Evolutionary conservation across 192 early-diverging fungal species (phyloP), one percentile per base, ranked within the genome.

Genomic region (Backusella psychrophila): DNA sequence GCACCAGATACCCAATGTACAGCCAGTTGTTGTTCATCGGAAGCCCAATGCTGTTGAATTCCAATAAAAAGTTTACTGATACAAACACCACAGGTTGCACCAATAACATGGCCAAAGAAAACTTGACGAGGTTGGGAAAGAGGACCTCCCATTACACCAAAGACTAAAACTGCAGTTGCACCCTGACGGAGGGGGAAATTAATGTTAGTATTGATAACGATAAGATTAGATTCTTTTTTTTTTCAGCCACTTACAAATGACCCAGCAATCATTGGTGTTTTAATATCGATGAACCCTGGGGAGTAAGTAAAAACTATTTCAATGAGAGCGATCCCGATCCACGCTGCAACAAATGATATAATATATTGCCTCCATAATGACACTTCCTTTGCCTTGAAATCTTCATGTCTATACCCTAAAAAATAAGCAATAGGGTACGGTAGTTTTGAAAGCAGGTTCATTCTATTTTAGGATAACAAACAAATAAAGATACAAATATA

Each of bases 91-190:
- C 82, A 80, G 7, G 87, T 4, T 7, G 88, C 81, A 0, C 81
- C 75, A 63, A 85, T 79, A 33, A 87, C 19, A 35, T 89, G 88
- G 0, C 88, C 88, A 53, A 66, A 77, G 41, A 78, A 68, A 7
- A 67, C 72, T 67, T 90, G 89, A 1, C 86, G 80, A 38, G 90
- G 90, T 38, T 92, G 90, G 9, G 87, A 81, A 65, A 92, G 71
- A 0, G 90, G 90, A 7, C 89, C 78, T 3, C 90, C 90, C 31
- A 90, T 85, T 6, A 87, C 82, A 67, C 88, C 88, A 78, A 86
- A 92, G 1, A 90, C 56, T n/a, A 92, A 73, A 1, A 92, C 88
- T 3, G 89, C 87, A 14, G 86, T 80, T 14, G 90, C 90, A 52
- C 90, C 90, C 82, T 87, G 78, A 38, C 80, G 78, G 11, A 72